phyloP scores from a whole-genome alignment of 352 stramenopile genomes.

The Thraustochytrium sp. region DNA sequence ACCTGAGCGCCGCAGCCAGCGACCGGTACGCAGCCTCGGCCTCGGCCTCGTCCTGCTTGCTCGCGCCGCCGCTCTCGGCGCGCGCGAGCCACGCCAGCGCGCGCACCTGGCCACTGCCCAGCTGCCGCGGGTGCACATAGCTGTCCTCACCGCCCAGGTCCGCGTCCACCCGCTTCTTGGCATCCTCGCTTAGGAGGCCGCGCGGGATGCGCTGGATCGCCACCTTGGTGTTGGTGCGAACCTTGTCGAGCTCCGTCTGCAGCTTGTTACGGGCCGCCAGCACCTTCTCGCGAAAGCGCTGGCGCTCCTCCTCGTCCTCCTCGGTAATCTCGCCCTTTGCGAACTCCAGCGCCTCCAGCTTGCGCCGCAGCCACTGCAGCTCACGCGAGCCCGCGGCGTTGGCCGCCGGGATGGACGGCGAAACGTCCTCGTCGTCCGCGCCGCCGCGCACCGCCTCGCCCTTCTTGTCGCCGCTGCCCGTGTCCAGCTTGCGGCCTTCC shows the following conservation, averaged over 20 bases:
- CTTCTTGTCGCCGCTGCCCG: background rate
- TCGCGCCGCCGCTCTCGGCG: background rate
- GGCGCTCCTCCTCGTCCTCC: conserved; percentile 55
- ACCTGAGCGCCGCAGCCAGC: conserved; percentile 38
- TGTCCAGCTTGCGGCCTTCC: background rate
- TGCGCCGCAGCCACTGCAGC: conserved; percentile 11
- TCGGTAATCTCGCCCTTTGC: conserved; percentile 65
- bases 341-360: conserved; percentile 70
- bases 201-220: background rate
- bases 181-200: background rate
- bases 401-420: background rate
- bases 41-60: background rate
- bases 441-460: background rate
- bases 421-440: background rate
- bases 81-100: conserved; percentile 30
- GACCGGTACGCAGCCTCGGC: background rate
- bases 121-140: background rate
- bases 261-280: conserved; percentile 51
- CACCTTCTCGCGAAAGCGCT: conserved; percentile 45
- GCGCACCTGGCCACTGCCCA: background rate
- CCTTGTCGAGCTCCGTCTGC: conserved; percentile 59
- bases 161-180: background rate
- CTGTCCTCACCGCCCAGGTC: background rate
- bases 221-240: conserved; percentile 67
- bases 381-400: background rate